phyloP scores from a whole-genome alignment of 2,329 filamentous ascomycete genomes.

The Saccharata proteae region DNA sequence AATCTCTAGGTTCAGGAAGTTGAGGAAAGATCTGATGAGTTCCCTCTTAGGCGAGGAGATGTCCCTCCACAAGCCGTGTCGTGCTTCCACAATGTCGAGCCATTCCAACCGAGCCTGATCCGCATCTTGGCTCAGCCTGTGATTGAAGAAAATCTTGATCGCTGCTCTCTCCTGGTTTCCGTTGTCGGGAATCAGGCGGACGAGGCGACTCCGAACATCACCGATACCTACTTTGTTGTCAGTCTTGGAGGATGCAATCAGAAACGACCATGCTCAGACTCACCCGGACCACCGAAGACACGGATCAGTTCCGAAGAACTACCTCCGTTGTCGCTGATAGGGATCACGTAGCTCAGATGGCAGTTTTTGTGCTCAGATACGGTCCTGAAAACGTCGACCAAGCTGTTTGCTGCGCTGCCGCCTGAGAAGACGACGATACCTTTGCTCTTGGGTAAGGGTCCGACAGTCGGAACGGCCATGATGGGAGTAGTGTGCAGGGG shows the following conservation, averaged over 20 bases:
- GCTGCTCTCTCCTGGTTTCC: slow-evolving; percentile 46
- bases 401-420: slow-evolving; percentile 84
- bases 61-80: slow-evolving; percentile 59
- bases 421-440: slow-evolving; percentile 82
- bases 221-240: slow-evolving; percentile 42
- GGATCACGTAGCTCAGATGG: slow-evolving; percentile 73
- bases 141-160: slow-evolving; percentile 76
- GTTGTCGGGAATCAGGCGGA: slow-evolving; percentile 70
- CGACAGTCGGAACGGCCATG: slow-evolving; percentile 10
- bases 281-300: slow-evolving; percentile 87
- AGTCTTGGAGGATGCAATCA: slow-evolving; percentile 1
- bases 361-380: slow-evolving; percentile 51
- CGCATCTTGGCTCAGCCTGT: slow-evolving; percentile 58
- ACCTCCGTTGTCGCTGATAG: slow-evolving; percentile 91
- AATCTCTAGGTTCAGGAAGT: slow-evolving; percentile 38
- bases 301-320: slow-evolving; percentile 88
- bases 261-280: slow-evolving; percentile 16
- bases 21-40: slow-evolving; percentile 39
- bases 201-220: slow-evolving; percentile 71
- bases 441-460: slow-evolving; percentile 15
- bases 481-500: too few relatives aligned
- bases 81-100: slow-evolving; percentile 78
- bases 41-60: slow-evolving; percentile 39
- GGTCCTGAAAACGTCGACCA: slow-evolving; percentile 76
- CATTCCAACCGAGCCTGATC: slow-evolving; percentile 61